Evolutionary conservation across 805 yeast species (phyloP), one percentile per base, ranked within the genome.

Genomic region (Barnettozyma populi): DNA sequence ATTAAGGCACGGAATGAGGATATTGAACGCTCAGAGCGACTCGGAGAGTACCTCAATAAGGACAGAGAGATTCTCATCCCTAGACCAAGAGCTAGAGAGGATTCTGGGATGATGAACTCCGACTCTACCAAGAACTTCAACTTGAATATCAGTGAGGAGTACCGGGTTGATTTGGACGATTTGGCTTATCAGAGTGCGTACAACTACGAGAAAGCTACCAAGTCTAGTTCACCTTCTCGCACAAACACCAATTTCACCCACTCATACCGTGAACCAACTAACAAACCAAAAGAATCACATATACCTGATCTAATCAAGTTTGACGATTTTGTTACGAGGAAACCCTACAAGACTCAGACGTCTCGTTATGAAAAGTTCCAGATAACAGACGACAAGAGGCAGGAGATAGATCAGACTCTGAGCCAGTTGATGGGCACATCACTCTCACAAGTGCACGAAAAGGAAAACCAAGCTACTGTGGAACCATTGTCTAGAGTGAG

Each of bases 141-240:
- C 21, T 35, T 48, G 45, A 57, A 64, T 34, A 74, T 78, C 18
- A 72, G 83, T 4, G 55, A 56, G 23, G 70, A 70, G 8, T 76
- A 74, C 42, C 78, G 82, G 61, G 46, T 59, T 9, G 47, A 55
- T 27, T 62, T 72, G 47, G 67, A 65, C 52, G 66, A 70, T 6
- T 70, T 84, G 56, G 74, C 82, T 68, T 73, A 72, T 47, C 90
- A 85, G 64, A 64, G 71, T 44, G 75, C 83, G 4, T 86, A 92
- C 67, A 82, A 80, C 53, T 58, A 63, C 7, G 68, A 70, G 9
- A 65, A 69, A 29, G 90, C 71, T 3, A 39, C 45, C 21, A 51
- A 39, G 36, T 32, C 43, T n/a, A 42, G 40, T 21, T 29, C 36
- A 19, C 20, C 16, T 18, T 34, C 14, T 8, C 36, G 16, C 29